A percentile compares a stretch with the other conserved stretches of the same genome.
Conservation (phyloP, 2,329 filamentous ascomycete species). For the Hypocreales sp. region DNA sequence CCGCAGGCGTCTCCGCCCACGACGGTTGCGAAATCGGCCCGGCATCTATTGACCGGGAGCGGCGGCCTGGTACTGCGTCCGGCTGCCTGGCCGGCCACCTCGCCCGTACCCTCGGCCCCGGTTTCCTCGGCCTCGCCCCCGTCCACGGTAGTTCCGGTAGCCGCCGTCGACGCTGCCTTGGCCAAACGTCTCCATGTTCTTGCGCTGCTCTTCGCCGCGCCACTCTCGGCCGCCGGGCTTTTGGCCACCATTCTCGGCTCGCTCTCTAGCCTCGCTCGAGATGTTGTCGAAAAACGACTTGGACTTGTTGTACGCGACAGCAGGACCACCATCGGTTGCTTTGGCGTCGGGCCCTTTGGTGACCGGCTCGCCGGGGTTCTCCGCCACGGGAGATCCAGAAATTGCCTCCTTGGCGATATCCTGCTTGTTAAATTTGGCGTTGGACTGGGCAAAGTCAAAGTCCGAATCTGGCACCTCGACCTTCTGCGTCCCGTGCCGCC, state of each 20-base stretch:
- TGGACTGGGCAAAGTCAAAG: constrained; percentile 65
- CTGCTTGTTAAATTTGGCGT: constrained; percentile 32
- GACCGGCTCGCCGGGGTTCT: constrained; percentile 26
- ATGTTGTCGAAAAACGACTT: constrained; percentile 97
- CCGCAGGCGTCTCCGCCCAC: too few relatives aligned
- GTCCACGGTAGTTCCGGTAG: constrained; percentile 63
- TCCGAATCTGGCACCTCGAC: constrained; percentile 83
- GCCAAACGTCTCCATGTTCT: constrained; percentile 95
- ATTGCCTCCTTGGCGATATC: constrained; percentile 73
- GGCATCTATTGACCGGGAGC: constrained; percentile 14
- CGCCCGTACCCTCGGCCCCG: constrained; percentile 24
- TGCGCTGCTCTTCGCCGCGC: constrained; percentile 82
- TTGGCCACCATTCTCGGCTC: constrained; percentile 54
- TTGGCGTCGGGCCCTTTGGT: constrained; percentile 22
- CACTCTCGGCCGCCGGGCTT: constrained; percentile 72
- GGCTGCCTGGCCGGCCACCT: constrained; percentile 24
- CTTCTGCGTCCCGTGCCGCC: constrained; percentile 37
- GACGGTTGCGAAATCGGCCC: too few relatives aligned
- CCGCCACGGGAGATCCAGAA: constrained; percentile 52
- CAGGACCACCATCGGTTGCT: constrained; percentile 24
- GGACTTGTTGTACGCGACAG: constrained; percentile 65
- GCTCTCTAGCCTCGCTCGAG: constrained; percentile 81
- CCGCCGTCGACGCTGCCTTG: constrained; percentile 85
- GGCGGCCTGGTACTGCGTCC: constrained; percentile 15
- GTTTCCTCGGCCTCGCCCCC: constrained; percentile 57